A percentile compares a stretch with the other conserved stretches of the same genome.
Evolutionary conservation across 768 basidiomycete species (phyloP).

Genomic region (Pseudohyphozyma bogoriensis): DNA sequence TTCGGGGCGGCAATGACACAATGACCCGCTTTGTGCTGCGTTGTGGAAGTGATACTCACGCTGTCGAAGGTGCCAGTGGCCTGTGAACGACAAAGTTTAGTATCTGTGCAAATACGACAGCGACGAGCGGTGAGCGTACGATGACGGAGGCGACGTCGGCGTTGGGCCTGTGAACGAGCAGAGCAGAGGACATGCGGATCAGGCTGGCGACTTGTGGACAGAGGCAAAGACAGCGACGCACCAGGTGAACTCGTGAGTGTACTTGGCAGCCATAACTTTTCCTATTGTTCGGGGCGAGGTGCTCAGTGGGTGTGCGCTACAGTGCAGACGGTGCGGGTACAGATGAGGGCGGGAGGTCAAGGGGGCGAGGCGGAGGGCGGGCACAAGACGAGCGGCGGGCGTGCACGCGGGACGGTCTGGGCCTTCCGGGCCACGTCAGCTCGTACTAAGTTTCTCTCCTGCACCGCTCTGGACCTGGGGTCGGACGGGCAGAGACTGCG

Average conservation of each 20-base stretch:
- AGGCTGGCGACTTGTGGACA: background rate
- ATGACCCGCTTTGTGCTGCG: background rate
- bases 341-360: too few relatives aligned
- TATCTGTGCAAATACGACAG: background rate
- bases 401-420: too few relatives aligned
- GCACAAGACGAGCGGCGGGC: constrained; percentile 33
- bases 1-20: background rate
- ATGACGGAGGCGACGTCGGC: background rate
- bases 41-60: constrained; percentile 41
- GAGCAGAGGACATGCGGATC: background rate
- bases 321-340: too few relatives aligned
- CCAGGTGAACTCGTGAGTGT: too few relatives aligned
- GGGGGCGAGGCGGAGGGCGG: background rate
- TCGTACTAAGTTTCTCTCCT: too few relatives aligned
- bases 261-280: too few relatives aligned
- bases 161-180: background rate
- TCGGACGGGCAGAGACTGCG: too few relatives aligned
- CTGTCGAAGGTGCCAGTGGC: constrained; percentile 59
- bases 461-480: too few relatives aligned
- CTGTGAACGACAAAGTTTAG: background rate
- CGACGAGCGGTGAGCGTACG: background rate
- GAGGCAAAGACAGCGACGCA: background rate
- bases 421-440: too few relatives aligned
- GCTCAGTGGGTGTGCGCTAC: too few relatives aligned
- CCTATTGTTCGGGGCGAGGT: too few relatives aligned